Conservation (phyloP, 1,139 yeast genomes). For the Geotrichum reessii region DNA sequence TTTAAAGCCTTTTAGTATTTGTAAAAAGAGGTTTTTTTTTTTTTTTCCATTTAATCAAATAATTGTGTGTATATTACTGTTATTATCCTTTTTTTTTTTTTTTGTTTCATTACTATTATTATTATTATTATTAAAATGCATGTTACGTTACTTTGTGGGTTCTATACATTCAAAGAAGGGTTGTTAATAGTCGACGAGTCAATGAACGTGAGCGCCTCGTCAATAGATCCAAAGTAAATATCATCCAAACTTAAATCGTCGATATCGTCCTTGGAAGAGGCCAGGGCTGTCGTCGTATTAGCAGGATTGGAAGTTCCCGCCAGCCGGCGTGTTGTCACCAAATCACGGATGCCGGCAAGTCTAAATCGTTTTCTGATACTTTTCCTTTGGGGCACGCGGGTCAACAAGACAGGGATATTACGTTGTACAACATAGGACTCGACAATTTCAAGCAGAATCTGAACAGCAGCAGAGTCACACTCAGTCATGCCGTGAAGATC, state of each 20-base stretch:
- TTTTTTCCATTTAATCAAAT: too few species aligned
- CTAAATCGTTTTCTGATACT: slow-evolving; percentile 38
- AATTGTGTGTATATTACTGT: too few species aligned
- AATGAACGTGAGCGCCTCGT: slow-evolving; percentile 34
- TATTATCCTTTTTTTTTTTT: too few species aligned
- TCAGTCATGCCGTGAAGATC: slow-evolving; percentile 84
- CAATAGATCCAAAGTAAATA: slow-evolving; percentile 35
- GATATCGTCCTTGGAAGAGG: background rate
- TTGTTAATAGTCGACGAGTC: slow-evolving; percentile 17
- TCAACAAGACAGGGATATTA: slow-evolving; percentile 56
- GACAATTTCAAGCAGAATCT: slow-evolving; percentile 60
- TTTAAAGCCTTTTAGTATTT: too few species aligned
- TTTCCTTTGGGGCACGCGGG: slow-evolving; percentile 50
- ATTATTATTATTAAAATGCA: too few species aligned
- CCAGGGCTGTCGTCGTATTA: slow-evolving; percentile 16
- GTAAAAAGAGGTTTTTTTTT: too few species aligned
- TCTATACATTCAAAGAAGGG: background rate
- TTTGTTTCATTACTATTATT: too few species aligned
- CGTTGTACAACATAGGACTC: slow-evolving; percentile 46
- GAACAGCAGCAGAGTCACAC: slow-evolving; percentile 83
- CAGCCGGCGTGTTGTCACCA: slow-evolving; percentile 29
- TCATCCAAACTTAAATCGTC: background rate
- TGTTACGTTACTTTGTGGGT: background rate
- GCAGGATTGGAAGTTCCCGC: slow-evolving; percentile 14
- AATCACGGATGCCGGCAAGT: slow-evolving; percentile 34